Base-by-base conservation (phyloP, 2,329 filamentous ascomycete species). In the Rhynchosporium secalis region DNA sequence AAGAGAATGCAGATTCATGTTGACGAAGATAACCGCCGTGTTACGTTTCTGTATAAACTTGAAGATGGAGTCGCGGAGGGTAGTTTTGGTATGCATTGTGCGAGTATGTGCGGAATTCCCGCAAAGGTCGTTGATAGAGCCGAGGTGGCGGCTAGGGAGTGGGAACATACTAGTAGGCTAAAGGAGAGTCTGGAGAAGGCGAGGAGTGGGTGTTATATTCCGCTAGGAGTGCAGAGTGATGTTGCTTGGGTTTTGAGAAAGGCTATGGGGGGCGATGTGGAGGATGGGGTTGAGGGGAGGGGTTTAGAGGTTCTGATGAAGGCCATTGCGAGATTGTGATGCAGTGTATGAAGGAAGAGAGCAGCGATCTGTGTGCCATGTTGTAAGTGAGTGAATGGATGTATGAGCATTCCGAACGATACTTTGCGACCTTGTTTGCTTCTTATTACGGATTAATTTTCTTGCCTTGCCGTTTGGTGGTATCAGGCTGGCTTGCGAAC, bases 71-170 rank as follows among this genome's bases (percentile, higher is more conserved):
- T 98, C 9, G 95, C 95, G 0, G 93, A 98, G 76, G 95, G 95
- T 15, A 96, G 91, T 72, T 99, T 98, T 72, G 95, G 95, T 71
- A 99, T 99, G 95, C 95, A 99, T 76, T 99, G 95, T 74, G 95
- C 95, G 0, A 89, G 92, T 64, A 99, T 99, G 95, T 99, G 95
- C 71, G 95, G 95, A 0, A 98, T 99, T 66, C 86, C 92, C 0
- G 80, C 81, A 49, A 87, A 87, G 60, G 87, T 99, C 15, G 92
- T 99, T 65, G 87, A 93, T 72, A 80, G 89, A 28, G 95, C 95
- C 0, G 95, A 99, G 76, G 85, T 88, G 28, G 95, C 95, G 5
- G 95, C 95, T 1, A 87, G 83, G 69, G 91, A 92, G 71, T 98
- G 95, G 92, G 95, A 99, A 78, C 92, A 97, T 75, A 98, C 95